Conservation (phyloP, 306 rosid species). For the Castanopsis chinensis region DNA sequence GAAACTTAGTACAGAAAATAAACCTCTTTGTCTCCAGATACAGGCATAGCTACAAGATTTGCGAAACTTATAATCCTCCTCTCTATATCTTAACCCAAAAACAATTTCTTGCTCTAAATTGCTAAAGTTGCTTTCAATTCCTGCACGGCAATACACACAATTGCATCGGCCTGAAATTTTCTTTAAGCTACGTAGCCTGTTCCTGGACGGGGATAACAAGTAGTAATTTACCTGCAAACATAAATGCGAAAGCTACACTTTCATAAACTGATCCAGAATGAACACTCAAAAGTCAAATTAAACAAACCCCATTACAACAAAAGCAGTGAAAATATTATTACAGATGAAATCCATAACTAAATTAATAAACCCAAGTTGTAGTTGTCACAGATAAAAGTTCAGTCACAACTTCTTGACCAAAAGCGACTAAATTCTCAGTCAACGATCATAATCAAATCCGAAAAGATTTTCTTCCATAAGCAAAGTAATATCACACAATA, state of each 20-base stretch:
- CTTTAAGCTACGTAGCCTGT: conserved; percentile 1
- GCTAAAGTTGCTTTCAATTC: not conserved
- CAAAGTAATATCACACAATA: not conserved
- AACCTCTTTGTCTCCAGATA: conserved; percentile 85
- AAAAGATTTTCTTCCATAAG: not conserved
- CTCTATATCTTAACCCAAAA: conserved; percentile 27
- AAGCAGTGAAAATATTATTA: not conserved
- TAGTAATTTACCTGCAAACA: conserved; percentile 37
- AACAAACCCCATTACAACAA: not conserved
- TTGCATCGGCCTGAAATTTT: conserved; percentile 17
- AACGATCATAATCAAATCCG: not conserved
- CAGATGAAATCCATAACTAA: not conserved
- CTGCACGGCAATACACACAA: conserved; percentile 14
- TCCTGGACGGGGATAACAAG: not conserved
- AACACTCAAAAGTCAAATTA: conserved; percentile 2
- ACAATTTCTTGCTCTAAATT: conserved; percentile 26
- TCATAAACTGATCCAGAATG: conserved; percentile 3
- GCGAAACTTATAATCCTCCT: conserved; percentile 36
- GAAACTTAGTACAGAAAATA: conserved; percentile 53
- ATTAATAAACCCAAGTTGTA: not conserved
- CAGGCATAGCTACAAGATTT: conserved; percentile 66
- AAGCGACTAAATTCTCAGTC: not conserved
- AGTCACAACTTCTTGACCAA: not conserved
- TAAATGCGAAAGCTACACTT: not conserved
- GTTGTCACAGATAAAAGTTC: not conserved